A percentile compares a stretch with the other conserved stretches of the same genome.
These are phyloP conservation scores for Fusarium oxysporum DNA, from an alignment of 2,329 filamentous ascomycete species.

Conservation along the genomic window DNA sequence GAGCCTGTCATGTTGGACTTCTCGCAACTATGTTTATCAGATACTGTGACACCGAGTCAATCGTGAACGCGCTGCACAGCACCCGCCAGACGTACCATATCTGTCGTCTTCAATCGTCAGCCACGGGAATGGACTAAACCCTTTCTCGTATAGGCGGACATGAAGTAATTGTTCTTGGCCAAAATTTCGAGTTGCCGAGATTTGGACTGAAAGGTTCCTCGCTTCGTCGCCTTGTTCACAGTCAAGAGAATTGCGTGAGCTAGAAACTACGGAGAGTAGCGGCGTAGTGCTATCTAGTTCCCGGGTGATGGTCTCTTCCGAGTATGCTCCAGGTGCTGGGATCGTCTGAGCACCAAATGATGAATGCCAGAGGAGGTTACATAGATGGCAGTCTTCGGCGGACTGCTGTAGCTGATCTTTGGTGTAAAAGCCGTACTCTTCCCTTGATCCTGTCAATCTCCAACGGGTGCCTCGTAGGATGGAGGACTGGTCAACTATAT, in stretches of 20 bases:
- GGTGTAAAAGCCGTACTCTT: background rate
- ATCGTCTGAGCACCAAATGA: rapidly evolving
- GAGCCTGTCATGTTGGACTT: background rate
- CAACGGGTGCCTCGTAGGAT: background rate
- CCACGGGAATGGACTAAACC: rapidly evolving
- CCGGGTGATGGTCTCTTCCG: rapidly evolving
- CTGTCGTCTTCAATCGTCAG: rapidly evolving
- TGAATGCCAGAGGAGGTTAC: background rate
- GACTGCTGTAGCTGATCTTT: background rate
- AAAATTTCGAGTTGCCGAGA: background rate
- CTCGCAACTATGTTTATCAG: rapidly evolving
- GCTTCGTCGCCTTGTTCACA: background rate
- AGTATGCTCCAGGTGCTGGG: rapidly evolving
- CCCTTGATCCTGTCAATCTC: background rate
- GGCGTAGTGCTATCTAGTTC: background rate
- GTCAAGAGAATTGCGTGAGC: rapidly evolving
- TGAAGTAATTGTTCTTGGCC: rapidly evolving
- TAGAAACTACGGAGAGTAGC: rapidly evolving
- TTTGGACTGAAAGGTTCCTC: rapidly evolving
- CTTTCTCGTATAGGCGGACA: background rate
- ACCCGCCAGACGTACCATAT: background rate
- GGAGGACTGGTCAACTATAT: background rate
- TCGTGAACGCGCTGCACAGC: rapidly evolving
- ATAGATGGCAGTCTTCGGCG: background rate
- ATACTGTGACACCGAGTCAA: rapidly evolving